Conservation (phyloP, 768 basidiomycete genomes). For the Amyloporia xantha region DNA sequence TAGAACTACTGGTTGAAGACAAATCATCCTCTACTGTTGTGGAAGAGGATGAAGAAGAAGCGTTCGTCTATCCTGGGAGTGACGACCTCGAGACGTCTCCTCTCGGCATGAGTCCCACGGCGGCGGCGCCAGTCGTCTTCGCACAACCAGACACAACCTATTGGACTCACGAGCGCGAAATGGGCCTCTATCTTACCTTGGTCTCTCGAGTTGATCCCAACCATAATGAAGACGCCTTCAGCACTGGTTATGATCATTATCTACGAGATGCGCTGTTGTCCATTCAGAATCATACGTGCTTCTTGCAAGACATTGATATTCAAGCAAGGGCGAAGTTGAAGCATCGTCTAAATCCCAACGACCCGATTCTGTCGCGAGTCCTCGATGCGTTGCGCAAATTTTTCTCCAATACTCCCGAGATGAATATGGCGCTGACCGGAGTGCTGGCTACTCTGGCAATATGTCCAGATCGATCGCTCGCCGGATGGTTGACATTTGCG, state of each 20-base stretch:
- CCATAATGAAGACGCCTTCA: slow-evolving; percentile 65
- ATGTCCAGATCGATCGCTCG: slow-evolving; percentile 81
- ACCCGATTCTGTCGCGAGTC: slow-evolving; percentile 64
- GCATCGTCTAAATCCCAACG: slow-evolving; percentile 74
- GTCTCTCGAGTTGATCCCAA: slow-evolving; percentile 74
- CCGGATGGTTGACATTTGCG: slow-evolving; percentile 82
- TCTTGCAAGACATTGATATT: slow-evolving; percentile 38
- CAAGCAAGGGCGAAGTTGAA: slow-evolving; percentile 39
- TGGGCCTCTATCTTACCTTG: slow-evolving; percentile 70
- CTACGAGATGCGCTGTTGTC: slow-evolving; percentile 65
- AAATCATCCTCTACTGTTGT: slow-evolving; percentile 16
- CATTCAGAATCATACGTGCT: slow-evolving; percentile 61
- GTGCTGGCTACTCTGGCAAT: slow-evolving; percentile 72
- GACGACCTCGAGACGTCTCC: slow-evolving; percentile 20
- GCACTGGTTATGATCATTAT: slow-evolving; percentile 82
- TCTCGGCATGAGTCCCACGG: neutral
- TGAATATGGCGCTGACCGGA: slow-evolving; percentile 84
- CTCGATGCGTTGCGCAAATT: slow-evolving; percentile 70
- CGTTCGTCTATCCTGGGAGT: slow-evolving; percentile 39
- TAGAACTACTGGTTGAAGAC: slow-evolving; percentile 6
- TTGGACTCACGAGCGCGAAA: slow-evolving; percentile 79
- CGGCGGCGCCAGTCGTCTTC: slow-evolving; percentile 25
- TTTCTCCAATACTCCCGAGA: slow-evolving; percentile 80
- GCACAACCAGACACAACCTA: slow-evolving; percentile 66
- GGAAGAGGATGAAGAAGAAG: slow-evolving; percentile 46